Percentiles rank a stretch among this genome's conserved stretches.
These are phyloP conservation scores for Agrocybe praecox DNA, from an alignment of 768 basidiomycete genomes.

Conservation along the genomic window DNA sequence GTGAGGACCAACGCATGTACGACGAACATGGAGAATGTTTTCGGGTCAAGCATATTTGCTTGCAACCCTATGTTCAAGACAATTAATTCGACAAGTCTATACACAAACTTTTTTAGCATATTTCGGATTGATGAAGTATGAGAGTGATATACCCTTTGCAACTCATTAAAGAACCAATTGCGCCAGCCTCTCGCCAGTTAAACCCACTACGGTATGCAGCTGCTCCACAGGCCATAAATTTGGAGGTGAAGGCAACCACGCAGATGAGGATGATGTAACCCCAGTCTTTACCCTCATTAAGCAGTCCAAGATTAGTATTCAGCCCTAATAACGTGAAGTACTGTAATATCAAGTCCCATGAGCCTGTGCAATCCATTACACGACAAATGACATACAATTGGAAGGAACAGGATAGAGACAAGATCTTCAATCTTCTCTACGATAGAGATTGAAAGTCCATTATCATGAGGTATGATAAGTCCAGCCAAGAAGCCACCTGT, in stretches of 20 bases:
- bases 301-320: slow-evolving; percentile 75
- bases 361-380: background rate
- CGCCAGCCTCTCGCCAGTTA: slow-evolving; percentile 71
- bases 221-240: slow-evolving; percentile 71
- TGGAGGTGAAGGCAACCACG: slow-evolving; percentile 74
- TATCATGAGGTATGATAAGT: slow-evolving; percentile 82
- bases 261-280: slow-evolving; percentile 78
- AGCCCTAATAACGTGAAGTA: slow-evolving; percentile 48
- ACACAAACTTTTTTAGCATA: background rate
- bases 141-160: slow-evolving; percentile 72
- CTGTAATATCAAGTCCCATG: slow-evolving; percentile 1
- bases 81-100: slow-evolving; percentile 81
- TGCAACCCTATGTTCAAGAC: slow-evolving; percentile 86
- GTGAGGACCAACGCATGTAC: slow-evolving; percentile 77
- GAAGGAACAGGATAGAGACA: slow-evolving; percentile 74
- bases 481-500: slow-evolving; percentile 52
- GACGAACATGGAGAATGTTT: slow-evolving; percentile 90
- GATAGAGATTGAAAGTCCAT: slow-evolving; percentile 77
- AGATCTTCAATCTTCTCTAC: slow-evolving; percentile 90
- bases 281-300: slow-evolving; percentile 80
- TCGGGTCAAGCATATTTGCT: slow-evolving; percentile 62
- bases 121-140: background rate
- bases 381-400: slow-evolving; percentile 53
- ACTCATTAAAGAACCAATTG: slow-evolving; percentile 87
- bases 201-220: slow-evolving; percentile 67